Base-by-base conservation (phyloP, 805 yeast species). In the Metschnikowia lochheadii region DNA sequence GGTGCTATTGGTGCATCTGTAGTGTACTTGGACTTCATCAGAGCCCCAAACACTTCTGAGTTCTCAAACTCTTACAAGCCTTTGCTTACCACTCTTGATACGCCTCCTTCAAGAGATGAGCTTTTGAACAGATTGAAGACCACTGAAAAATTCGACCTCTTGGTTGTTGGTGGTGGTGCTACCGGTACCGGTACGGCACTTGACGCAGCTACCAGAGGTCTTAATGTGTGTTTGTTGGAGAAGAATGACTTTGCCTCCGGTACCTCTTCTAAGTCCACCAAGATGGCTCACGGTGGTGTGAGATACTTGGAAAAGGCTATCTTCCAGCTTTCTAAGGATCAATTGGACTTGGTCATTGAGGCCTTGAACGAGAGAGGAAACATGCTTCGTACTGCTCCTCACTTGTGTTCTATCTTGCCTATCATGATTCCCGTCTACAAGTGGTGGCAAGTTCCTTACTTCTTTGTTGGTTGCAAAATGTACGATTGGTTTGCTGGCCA, bases 201-300 rank as follows among this genome's bases (percentile, higher is more conserved):
- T 40, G 98, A 91, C 70, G 97, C 97, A 35, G 80, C 85, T 29
- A 80, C 95, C 40, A 80, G 98, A 68, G 97, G 97, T 44, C 80
- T 90, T 59, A 87, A 89, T 63, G 96, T 89, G 40, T 87, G 95
- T 46, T 68, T 91, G 51, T 79, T 91, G 52, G 98, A 91, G 69
- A 85, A 85, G 64, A 83, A 82, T 56, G 98, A 91, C 73, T 91
- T 87, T 64, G 96, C 96, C 6, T 78, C 89, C 8, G 97, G 96
- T 39, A 92, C 97, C 14, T 87, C 96, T 7, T 89, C 97, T 34
- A 87, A 90, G 63, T 87, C 96, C 14, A 91, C 98, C 44, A 91
- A 91, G 73, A 87, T 91, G 84, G 96, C 96, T 40, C 98, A 91
- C 66, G 98, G 98, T 58, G 98, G 98, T 67, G 97, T 91, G 40